These are phyloP conservation scores for Chaetomium sp. DNA, from an alignment of 2,329 filamentous ascomycete genomes.

Conservation along the genomic window DNA sequence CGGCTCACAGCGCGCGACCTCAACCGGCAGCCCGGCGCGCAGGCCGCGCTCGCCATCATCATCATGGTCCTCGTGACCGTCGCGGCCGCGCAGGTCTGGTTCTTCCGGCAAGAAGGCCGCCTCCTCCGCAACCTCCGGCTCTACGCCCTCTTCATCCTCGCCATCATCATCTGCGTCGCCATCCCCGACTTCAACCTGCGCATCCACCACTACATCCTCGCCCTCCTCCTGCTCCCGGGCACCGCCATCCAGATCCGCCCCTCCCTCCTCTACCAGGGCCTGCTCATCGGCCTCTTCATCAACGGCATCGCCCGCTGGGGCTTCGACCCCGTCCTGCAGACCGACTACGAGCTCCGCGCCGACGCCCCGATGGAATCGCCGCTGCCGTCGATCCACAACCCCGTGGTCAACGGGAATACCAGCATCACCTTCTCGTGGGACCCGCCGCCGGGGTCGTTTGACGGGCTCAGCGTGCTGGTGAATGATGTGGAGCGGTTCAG, in stretches of 20 bases:
- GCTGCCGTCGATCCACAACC: slow-evolving; percentile 57
- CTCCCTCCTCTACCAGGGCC: slow-evolving; percentile 82
- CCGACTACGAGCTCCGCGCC: slow-evolving; percentile 70
- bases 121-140: slow-evolving; percentile 76
- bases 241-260: slow-evolving; percentile 87
- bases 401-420: slow-evolving; percentile 45
- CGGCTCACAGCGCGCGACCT: slow-evolving; percentile 91
- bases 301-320: slow-evolving; percentile 95
- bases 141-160: slow-evolving; percentile 68
- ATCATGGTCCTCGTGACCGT: slow-evolving; percentile 70
- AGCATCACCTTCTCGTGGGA: slow-evolving; percentile 66
- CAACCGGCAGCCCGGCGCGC: slow-evolving; percentile 83
- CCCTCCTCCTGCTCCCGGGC: slow-evolving; percentile 81
- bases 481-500: slow-evolving; percentile 83
- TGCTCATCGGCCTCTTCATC: slow-evolving; percentile 88
- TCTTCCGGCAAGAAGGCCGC: slow-evolving; percentile 81
- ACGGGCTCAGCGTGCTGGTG: slow-evolving; percentile 78
- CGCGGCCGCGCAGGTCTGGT: slow-evolving; percentile 76
- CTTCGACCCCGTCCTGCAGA: slow-evolving; percentile 86
- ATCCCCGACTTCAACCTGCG: slow-evolving; percentile 79
- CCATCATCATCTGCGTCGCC: slow-evolving; percentile 69
- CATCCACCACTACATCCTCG: slow-evolving; percentile 94
- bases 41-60: slow-evolving; percentile 77
- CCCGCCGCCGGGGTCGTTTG: slow-evolving; percentile 55
- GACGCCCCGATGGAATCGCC: slow-evolving; percentile 65